Conservation (phyloP, 2,329 filamentous ascomycete genomes). For the Trichoderma citrinoviride region DNA sequence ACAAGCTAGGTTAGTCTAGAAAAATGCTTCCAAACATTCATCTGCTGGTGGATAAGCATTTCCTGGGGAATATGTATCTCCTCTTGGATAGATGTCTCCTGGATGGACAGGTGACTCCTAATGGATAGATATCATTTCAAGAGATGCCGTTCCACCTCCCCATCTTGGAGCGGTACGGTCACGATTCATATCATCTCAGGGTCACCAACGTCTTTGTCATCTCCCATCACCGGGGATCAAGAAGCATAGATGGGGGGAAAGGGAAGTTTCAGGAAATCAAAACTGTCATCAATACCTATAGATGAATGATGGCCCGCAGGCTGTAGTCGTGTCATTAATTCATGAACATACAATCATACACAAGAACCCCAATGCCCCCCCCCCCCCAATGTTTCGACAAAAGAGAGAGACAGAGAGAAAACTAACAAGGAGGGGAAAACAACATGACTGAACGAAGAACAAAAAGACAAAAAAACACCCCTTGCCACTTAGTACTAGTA, state of each 20-base stretch:
- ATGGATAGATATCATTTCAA: too few relatives aligned
- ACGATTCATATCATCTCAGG: background rate
- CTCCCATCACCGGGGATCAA: background rate
- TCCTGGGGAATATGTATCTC: too few relatives aligned
- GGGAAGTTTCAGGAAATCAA: background rate
- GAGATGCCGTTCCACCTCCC: too few relatives aligned
- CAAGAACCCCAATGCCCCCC: constrained; percentile 23
- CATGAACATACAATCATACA: constrained; percentile 40
- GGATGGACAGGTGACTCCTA: too few relatives aligned
- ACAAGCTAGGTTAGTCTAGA: background rate
- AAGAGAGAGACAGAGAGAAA: constrained; percentile 25
- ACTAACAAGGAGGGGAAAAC: constrained; percentile 8
- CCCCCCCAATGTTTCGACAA: constrained; percentile 26
- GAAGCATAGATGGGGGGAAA: background rate
- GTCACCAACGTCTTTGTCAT: background rate
- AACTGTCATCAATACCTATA: constrained; percentile 17
- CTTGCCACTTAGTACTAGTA: constrained; percentile 13
- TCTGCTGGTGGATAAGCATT: too few relatives aligned
- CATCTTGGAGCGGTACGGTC: too few relatives aligned
- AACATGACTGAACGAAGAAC: background rate
- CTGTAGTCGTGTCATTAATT: constrained; percentile 37
- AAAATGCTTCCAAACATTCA: too few relatives aligned
- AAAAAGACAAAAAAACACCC: background rate
- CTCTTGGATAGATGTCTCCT: too few relatives aligned
- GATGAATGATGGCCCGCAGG: constrained; percentile 17